Conservation (phyloP, 192 early-diverging fungal genomes). For the Rhizoclosmatium sp. region DNA sequence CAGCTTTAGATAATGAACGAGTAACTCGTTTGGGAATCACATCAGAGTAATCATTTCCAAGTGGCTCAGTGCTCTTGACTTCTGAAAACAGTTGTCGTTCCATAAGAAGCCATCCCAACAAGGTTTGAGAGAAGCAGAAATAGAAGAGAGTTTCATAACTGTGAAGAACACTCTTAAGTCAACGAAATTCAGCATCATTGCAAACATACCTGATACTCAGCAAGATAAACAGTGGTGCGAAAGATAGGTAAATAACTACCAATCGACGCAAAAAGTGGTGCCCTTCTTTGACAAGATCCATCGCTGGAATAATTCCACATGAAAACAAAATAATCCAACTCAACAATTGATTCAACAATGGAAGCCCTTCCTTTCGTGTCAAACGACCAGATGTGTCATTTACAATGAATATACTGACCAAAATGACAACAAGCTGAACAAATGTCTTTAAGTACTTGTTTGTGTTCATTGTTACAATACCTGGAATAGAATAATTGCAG, state of each 20-base stretch:
- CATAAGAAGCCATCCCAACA: constrained; percentile 80
- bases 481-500: constrained; percentile 14
- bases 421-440: constrained; percentile 57
- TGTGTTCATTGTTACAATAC: background rate
- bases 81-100: constrained; percentile 61
- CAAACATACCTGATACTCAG: constrained; percentile 68
- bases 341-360: constrained; percentile 68
- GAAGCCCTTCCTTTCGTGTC: constrained; percentile 66
- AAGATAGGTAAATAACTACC: constrained; percentile 82
- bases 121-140: constrained; percentile 75
- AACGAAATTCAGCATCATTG: background rate
- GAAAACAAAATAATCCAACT: constrained; percentile 71
- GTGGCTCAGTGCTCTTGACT: constrained; percentile 10
- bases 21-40: constrained; percentile 9
- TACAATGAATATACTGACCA: constrained; percentile 65
- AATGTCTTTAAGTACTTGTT: too few relatives aligned
- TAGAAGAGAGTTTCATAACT: constrained; percentile 78
- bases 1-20: background rate
- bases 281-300: constrained; percentile 63
- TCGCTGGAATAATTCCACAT: constrained; percentile 64
- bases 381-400: constrained; percentile 69
- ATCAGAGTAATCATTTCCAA: constrained; percentile 32
- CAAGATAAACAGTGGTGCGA: constrained; percentile 85
- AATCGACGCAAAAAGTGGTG: constrained; percentile 85
- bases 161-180: too few relatives aligned